Percentiles rank a stretch among this genome's conserved stretches.
Conservation (phyloP, 2,329 filamentous ascomycete species). For the Aspergillus sp. region DNA sequence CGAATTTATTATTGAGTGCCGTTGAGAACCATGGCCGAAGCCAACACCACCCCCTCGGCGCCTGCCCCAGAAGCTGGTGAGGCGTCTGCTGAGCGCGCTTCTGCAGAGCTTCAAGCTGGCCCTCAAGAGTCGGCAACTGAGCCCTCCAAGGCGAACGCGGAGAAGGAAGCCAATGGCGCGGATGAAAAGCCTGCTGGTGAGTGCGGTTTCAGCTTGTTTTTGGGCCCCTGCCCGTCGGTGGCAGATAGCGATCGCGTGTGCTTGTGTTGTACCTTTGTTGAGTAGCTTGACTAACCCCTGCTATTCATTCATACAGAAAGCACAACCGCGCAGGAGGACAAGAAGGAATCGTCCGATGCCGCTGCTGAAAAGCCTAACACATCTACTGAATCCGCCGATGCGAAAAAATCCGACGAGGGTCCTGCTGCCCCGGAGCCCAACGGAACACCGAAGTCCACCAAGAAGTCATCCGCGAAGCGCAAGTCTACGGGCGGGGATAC, state of each 20-base stretch:
- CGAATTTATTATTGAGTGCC: slow-evolving; percentile 18
- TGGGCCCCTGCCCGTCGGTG: not conserved
- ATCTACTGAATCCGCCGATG: slow-evolving; percentile 21
- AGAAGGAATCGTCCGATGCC: slow-evolving; percentile 27
- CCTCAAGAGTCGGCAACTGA: slow-evolving; percentile 21
- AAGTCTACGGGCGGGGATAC: slow-evolving; percentile 67
- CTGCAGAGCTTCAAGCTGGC: slow-evolving; percentile 25
- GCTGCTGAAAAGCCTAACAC: slow-evolving; percentile 30
- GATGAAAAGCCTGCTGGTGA: slow-evolving; percentile 33
- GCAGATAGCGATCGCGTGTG: slow-evolving; percentile 9
- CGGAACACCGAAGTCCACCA: slow-evolving; percentile 50
- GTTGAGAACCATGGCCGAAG: slow-evolving; percentile 41
- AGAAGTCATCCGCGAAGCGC: slow-evolving; percentile 58
- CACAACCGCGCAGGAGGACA: slow-evolving; percentile 24
- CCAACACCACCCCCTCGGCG: slow-evolving; percentile 33
- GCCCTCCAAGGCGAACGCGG: slow-evolving; percentile 23
- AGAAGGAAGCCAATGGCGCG: slow-evolving; percentile 24
- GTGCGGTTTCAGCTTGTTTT: slow-evolving; percentile 8
- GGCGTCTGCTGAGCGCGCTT: slow-evolving; percentile 28
- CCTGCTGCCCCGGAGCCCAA: slow-evolving; percentile 36
- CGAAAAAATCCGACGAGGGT: slow-evolving; percentile 24
- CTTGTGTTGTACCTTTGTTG: slow-evolving; percentile 1
- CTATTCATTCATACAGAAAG: slow-evolving; percentile 16
- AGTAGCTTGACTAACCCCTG: slow-evolving; percentile 14
- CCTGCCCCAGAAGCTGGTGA: slow-evolving; percentile 31